Conservation (phyloP, 441 rosid species). For the Melastoma candidum region DNA sequence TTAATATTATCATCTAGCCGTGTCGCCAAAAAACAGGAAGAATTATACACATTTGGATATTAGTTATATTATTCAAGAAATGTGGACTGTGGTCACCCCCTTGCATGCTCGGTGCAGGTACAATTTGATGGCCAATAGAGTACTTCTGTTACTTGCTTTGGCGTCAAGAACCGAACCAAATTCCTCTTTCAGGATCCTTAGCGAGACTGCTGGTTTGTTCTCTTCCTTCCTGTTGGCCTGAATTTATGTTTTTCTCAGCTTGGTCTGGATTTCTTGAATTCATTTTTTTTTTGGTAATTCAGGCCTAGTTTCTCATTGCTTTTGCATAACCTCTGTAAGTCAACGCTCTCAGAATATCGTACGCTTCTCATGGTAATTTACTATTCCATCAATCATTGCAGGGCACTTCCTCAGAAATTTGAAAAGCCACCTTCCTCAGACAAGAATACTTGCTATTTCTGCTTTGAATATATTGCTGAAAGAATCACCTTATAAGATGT, state of each 20-base stretch:
- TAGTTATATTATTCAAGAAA: background rate
- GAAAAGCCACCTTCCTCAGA: conserved; percentile 99
- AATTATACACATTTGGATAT: too few species aligned
- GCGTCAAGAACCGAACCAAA: conserved; percentile 64
- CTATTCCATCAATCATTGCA: conserved; percentile 30
- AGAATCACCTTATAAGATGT: conserved; percentile 89
- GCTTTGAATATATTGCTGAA: conserved; percentile 87
- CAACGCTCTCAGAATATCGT: background rate
- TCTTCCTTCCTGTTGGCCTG: background rate
- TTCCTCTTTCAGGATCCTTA: conserved; percentile 64
- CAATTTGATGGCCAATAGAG: conserved; percentile 98
- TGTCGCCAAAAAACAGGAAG: too few species aligned
- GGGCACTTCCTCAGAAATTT: conserved; percentile 95
- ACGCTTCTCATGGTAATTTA: conserved; percentile 3
- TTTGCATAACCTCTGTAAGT: background rate
- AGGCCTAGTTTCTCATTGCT: conserved; percentile 2
- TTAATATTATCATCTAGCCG: too few species aligned
- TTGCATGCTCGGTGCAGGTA: conserved; percentile 44
- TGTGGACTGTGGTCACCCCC: background rate
- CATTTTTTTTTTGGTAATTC: conserved; percentile 6
- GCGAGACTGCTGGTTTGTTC: conserved; percentile 82
- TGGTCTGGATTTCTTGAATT: background rate
- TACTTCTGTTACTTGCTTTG: conserved; percentile 91
- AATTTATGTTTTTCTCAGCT: conserved; percentile 19
- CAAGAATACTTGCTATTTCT: conserved; percentile 98